A percentile compares a stretch with the other conserved stretches of the same genome.
Conservation (phyloP, 805 yeast species). For the Alloascoidea hylecoeti region DNA sequence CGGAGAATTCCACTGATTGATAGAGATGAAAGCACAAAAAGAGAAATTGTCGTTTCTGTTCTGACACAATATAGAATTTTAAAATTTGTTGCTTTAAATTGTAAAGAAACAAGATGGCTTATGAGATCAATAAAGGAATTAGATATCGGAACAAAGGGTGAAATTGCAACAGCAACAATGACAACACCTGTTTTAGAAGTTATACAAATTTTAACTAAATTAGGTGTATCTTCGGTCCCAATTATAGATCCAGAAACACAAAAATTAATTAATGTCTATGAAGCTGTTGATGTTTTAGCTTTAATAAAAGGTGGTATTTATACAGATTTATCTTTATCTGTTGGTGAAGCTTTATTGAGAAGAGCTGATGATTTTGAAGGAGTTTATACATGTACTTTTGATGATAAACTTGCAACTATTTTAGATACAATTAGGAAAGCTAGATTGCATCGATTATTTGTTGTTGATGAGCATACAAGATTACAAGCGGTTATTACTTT, state of each 20-base stretch:
- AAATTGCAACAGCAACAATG: constrained; percentile 72
- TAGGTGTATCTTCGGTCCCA: constrained; percentile 86
- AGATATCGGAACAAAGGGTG: constrained; percentile 40
- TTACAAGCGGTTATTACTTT: constrained; percentile 77
- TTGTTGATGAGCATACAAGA: constrained; percentile 68
- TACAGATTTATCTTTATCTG: constrained; percentile 77
- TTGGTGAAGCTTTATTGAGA: constrained; percentile 91
- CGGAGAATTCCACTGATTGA: constrained; percentile 92
- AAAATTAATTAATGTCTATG: constrained; percentile 77
- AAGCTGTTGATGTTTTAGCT: constrained; percentile 88
- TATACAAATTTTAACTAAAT: constrained; percentile 62
- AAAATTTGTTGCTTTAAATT: constrained; percentile 89
- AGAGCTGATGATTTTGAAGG: constrained; percentile 96
- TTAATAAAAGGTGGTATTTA: constrained; percentile 90
- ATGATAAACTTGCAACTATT: constrained; percentile 77
- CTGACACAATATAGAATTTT: constrained; percentile 92
- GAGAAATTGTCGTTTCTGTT: constrained; percentile 92
- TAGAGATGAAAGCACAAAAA: constrained; percentile 78
- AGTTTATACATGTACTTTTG: constrained; percentile 85
- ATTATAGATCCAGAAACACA: constrained; percentile 59
- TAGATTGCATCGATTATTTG: constrained; percentile 81
- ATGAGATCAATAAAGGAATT: constrained; percentile 62
- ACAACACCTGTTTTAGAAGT: constrained; percentile 90
- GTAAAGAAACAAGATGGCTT: constrained; percentile 83
- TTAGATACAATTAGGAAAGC: constrained; percentile 89